Conservation (phyloP, 257 asterid genomes). For the Nicotiana noctiflora region DNA sequence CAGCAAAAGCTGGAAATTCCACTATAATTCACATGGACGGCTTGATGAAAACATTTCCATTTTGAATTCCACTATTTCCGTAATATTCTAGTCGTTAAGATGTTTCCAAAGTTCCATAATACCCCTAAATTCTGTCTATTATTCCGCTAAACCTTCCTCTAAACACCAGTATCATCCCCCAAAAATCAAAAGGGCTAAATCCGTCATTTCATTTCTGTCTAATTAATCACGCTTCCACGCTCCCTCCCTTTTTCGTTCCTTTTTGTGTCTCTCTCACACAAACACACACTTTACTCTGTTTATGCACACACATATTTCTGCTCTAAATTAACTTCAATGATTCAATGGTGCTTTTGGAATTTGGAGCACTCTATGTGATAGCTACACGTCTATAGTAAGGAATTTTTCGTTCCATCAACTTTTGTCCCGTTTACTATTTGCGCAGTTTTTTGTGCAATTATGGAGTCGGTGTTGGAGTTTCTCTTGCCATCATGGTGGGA, state of each 20-base stretch:
- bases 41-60: not conserved
- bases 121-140: not conserved
- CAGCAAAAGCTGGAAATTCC: not conserved
- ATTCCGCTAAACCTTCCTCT: not conserved
- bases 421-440: not conserved
- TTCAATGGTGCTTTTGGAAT: too few relatives aligned
- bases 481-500: slow-evolving; percentile 87
- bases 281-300: not conserved
- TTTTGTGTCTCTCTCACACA: not conserved
- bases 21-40: not conserved
- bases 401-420: not conserved
- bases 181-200: not conserved
- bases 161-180: not conserved
- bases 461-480: slow-evolving; percentile 41
- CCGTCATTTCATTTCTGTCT: not conserved
- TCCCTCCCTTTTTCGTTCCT: not conserved
- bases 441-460: not conserved
- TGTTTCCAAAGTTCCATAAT: not conserved
- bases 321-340: not conserved
- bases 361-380: not conserved
- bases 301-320: not conserved
- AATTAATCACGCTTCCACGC: not conserved
- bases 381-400: not conserved
- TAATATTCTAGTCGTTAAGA: not conserved
- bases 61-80: not conserved